phyloP scores from a whole-genome alignment of 1,284 basidiomycete species.

The Moesziomyces globuligerus region DNA sequence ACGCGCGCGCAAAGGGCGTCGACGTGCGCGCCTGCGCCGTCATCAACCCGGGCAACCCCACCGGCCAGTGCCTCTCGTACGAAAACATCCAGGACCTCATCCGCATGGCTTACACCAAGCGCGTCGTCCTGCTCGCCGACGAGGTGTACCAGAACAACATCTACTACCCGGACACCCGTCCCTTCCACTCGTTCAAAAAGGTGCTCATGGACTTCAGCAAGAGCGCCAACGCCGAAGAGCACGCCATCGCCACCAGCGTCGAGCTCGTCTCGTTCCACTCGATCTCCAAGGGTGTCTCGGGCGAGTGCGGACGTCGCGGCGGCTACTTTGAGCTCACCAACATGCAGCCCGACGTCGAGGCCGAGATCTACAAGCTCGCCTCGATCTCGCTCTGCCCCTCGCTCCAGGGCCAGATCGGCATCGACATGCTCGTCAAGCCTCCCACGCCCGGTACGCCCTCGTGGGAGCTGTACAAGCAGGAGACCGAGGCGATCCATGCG shows the following conservation, averaged over 20 bases:
- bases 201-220: constrained; percentile 59
- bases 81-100: constrained; percentile 61
- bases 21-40: constrained; percentile 62
- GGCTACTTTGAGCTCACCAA: constrained; percentile 66
- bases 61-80: constrained; percentile 58
- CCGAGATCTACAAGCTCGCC: constrained; percentile 64
- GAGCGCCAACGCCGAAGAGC: constrained; percentile 38
- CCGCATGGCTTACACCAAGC: constrained; percentile 59
- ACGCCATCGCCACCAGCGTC: constrained; percentile 52
- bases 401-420: constrained; percentile 64
- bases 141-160: constrained; percentile 67
- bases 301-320: constrained; percentile 65
- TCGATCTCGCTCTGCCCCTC: constrained; percentile 63
- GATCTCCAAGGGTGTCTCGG: constrained; percentile 64
- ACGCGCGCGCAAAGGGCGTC: constrained; percentile 75
- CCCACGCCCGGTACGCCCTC: constrained; percentile 53
- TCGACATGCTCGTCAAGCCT: constrained; percentile 64
- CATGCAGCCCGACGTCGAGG: constrained; percentile 60
- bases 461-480: constrained; percentile 56
- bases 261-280: constrained; percentile 65
- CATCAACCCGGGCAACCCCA: constrained; percentile 67
- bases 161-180: constrained; percentile 58
- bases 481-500: constrained; percentile 51
- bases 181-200: constrained; percentile 65
- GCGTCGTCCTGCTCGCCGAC: constrained; percentile 63